phyloP scores from a whole-genome alignment of 2,329 filamentous ascomycete species.

The Coniella vitis region DNA sequence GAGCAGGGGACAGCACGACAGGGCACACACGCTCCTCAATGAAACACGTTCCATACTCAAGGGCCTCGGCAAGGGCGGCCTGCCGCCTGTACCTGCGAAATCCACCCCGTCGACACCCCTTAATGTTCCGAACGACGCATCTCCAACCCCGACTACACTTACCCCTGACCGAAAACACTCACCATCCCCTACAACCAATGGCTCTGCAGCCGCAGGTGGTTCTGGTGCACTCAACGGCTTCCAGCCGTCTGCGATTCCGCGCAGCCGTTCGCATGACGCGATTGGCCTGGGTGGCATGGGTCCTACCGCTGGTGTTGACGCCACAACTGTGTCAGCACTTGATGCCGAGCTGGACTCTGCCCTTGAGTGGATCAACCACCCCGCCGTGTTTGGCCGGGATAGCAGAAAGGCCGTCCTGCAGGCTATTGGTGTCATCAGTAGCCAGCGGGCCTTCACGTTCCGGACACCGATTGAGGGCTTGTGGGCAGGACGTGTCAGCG shows the following conservation, averaged over 20 bases:
- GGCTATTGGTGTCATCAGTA: constrained; percentile 93
- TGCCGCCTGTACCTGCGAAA: constrained; percentile 75
- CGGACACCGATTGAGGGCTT: constrained; percentile 81
- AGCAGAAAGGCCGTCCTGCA: constrained; percentile 93
- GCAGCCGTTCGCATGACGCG: constrained; percentile 48
- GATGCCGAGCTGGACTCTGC: constrained; percentile 86
- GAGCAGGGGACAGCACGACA: constrained; percentile 84
- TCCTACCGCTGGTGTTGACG: constrained; percentile 66
- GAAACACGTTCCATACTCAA: constrained; percentile 95
- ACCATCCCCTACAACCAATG: constrained; percentile 42
- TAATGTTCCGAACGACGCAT: constrained; percentile 31
- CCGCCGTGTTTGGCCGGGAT: constrained; percentile 88
- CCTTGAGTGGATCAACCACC: constrained; percentile 96
- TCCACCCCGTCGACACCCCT: constrained; percentile 45
- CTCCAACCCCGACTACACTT: constrained; percentile 32
- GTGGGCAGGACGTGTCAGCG: constrained; percentile 77
- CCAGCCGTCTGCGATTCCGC: constrained; percentile 37
- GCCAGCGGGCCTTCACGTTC: constrained; percentile 89
- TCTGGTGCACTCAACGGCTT: constrained; percentile 22
- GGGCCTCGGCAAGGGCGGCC: constrained; percentile 86
- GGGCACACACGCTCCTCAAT: constrained; percentile 82
- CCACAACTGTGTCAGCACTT: constrained; percentile 72
- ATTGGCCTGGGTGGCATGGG: constrained; percentile 43
- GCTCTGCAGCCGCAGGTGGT: constrained; percentile 25
- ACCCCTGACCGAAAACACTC: constrained; percentile 50